Evolutionary conservation across 495 filamentous ascomycete genomes (phyloP).

Genomic region (Articulospora tetracladia): DNA sequence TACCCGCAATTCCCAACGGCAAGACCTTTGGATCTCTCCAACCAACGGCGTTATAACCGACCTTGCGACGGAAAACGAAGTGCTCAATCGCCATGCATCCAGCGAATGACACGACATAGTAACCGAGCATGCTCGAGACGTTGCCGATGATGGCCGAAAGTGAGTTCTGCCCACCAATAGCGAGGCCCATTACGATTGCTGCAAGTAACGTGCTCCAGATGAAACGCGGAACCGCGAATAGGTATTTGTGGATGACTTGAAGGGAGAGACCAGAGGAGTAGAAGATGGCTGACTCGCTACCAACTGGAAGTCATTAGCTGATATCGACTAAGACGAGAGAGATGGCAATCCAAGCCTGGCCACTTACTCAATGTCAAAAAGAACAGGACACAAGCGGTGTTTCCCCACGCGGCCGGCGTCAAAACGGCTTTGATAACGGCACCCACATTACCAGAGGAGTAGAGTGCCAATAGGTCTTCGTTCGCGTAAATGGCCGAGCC

Average conservation of each 20-base stretch:
- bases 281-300: not conserved
- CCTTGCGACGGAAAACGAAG: not conserved
- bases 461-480: not conserved
- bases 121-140: not conserved
- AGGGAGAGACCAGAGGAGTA: not conserved
- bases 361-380: not conserved
- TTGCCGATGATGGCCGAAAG: not conserved
- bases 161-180: not conserved
- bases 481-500: not conserved
- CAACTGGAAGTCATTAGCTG: not conserved
- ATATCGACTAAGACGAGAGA: not conserved
- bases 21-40: not conserved
- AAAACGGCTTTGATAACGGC: not conserved
- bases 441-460: not conserved
- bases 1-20: not conserved
- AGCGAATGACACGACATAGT: not conserved
- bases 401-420: not conserved
- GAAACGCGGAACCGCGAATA: not conserved
- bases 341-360: not conserved
- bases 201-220: not conserved
- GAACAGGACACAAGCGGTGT: not conserved
- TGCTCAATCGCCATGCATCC: not conserved
- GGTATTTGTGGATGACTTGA: not conserved
- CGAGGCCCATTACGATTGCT: not conserved
- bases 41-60: not conserved